These are phyloP conservation scores for Arthrobotrys entomopaga DNA, from an alignment of 2,329 filamentous ascomycete genomes.

Conservation along the genomic window DNA sequence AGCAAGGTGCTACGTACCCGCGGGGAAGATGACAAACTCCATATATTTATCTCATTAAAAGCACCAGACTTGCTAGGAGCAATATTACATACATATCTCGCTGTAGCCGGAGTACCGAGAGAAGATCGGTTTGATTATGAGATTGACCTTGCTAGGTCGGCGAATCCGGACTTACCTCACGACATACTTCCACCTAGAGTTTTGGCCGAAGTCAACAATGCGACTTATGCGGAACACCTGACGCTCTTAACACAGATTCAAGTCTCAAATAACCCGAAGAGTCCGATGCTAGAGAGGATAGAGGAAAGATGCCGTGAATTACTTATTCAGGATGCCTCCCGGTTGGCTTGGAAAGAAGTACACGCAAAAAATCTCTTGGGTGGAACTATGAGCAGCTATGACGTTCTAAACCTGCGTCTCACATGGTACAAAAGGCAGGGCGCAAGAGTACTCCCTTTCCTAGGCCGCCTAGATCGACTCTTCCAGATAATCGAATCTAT, in stretches of 20 bases:
- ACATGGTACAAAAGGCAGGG: conserved; percentile 56
- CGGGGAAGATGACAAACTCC: conserved; percentile 58
- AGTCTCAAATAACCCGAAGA: conserved; percentile 36
- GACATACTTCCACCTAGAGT: conserved; percentile 38
- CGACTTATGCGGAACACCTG: conserved; percentile 45
- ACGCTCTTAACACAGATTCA: conserved; percentile 43
- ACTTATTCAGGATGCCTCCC: conserved; percentile 41
- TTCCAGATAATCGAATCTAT: conserved; percentile 58
- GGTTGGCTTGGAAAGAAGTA: conserved; percentile 39
- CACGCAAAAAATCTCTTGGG: conserved; percentile 40
- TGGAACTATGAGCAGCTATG: conserved; percentile 57
- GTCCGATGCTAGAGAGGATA: conserved; percentile 22
- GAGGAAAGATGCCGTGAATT: conserved; percentile 35
- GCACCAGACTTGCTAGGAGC: conserved; percentile 63
- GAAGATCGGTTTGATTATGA: conserved; percentile 63
- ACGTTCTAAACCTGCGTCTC: conserved; percentile 58
- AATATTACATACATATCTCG: conserved; percentile 65
- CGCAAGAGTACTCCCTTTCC: conserved; percentile 56
- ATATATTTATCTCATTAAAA: conserved; percentile 64
- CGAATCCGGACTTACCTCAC: conserved; percentile 13
- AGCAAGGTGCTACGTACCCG: conserved; percentile 59
- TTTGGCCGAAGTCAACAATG: conserved; percentile 43
- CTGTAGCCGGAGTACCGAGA: conserved; percentile 62
- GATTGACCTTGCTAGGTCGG: conserved; percentile 61
- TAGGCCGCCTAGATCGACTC: conserved; percentile 58